Evolutionary conservation across 345 rosid species (phyloP), one percentile per base, ranked within the genome.

Genomic region (Gossypium raimondii): DNA sequence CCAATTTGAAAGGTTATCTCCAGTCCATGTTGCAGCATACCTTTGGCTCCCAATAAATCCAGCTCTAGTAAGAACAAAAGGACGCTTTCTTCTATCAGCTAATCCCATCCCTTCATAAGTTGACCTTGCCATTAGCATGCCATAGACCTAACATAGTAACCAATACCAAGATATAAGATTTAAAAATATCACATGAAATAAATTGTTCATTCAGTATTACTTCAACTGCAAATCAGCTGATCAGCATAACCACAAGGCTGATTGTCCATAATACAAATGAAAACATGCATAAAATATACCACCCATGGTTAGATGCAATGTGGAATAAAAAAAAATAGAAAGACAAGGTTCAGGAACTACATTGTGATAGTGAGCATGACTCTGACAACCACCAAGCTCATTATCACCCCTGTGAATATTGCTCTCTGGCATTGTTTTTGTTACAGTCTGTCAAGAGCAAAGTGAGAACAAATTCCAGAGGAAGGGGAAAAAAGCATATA

Each of bases 41-140:
- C 89, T 89, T 77, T 94, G 97, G 75, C 94, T 90, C 74, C 97
- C 97, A 59, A 87, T 76, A 71, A 90, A 94, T 81, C 98, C 97
- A 83, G 98, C 98, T 71, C 97, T 87, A n/a, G 98, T 90, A 73
- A 94, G 91, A 64, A 94, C 98, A 80, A 94, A 94, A 41, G 98
- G 97, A 48, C 94, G 90, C 82, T 87, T 92, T 70, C 83, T 84
- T 83, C 83, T 70, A 67, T 90, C 78, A 75, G 93, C 92, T 81
- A 86, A 84, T 82, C 84, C 79, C 92, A 90, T 89, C 78, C 98
- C 97, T 81, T 94, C 97, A 76, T 80, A 89, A 63, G 97, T 92
- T 61, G 97, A 89, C 75, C 92, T 92, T 75, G 97, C 97, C 98
- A 94, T 94, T 80, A 92, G 83, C 90, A 87, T 82, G 82, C 97